These are phyloP conservation scores for Stephanodiscus minutulus DNA, from an alignment of 108 stramenopile species.

Conservation along the genomic window DNA sequence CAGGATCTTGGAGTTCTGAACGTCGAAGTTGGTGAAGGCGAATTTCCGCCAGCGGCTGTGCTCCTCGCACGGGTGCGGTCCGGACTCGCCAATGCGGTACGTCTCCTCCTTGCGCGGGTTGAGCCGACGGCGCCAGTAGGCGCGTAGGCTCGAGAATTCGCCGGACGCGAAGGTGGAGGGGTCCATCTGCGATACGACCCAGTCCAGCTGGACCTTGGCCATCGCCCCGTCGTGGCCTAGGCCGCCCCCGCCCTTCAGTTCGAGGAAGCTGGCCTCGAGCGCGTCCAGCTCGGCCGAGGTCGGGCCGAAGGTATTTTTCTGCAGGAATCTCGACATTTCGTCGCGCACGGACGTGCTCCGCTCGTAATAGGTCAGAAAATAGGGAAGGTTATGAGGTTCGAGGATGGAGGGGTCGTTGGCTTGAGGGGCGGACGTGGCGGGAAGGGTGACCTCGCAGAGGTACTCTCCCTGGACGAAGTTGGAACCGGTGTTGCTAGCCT, in stretches of 20 bases:
- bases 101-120: slow-evolving; percentile 37
- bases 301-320: slow-evolving; percentile 47
- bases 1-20: slow-evolving; percentile 36
- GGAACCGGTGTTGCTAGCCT: slow-evolving; percentile 18
- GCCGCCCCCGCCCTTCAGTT: no score
- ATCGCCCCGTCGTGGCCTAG: slow-evolving; percentile 12
- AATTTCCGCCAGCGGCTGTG: slow-evolving; percentile 43
- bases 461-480: slow-evolving; percentile 25
- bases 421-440: slow-evolving; percentile 5
- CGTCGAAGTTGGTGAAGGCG: slow-evolving; percentile 42
- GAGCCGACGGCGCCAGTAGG: slow-evolving; percentile 40
- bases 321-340: slow-evolving; percentile 39
- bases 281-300: neutral
- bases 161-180: slow-evolving; percentile 41
- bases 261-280: neutral
- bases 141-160: slow-evolving; percentile 25
- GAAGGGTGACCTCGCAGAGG: slow-evolving; percentile 31
- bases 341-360: slow-evolving; percentile 2
- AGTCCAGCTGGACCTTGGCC: slow-evolving; percentile 20
- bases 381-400: slow-evolving; percentile 9
- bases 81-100: slow-evolving; percentile 43
- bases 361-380: slow-evolving; percentile 18
- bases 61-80: slow-evolving; percentile 35
- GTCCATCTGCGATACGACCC: slow-evolving; percentile 31
- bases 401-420: neutral